phyloP scores from a whole-genome alignment of 2,329 filamentous ascomycete species.

The Paramyrothecium sp. region DNA sequence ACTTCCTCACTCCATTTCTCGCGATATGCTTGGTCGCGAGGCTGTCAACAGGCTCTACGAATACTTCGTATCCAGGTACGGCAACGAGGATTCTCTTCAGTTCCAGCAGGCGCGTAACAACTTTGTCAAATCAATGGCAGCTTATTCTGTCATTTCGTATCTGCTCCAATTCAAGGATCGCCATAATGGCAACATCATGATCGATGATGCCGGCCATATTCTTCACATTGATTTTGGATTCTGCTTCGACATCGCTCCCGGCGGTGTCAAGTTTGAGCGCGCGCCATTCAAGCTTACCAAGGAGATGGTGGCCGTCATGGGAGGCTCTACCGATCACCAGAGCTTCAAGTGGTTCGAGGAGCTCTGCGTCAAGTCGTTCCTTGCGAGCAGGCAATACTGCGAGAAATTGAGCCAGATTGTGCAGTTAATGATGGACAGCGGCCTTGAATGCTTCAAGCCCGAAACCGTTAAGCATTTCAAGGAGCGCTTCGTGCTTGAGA shows the following conservation, averaged over 20 bases:
- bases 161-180: slow-evolving; percentile 98
- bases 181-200: slow-evolving; percentile 99
- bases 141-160: slow-evolving; percentile 96
- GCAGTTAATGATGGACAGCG: slow-evolving; percentile 91
- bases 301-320: slow-evolving; percentile 99
- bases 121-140: slow-evolving; percentile 99
- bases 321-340: slow-evolving; percentile 79
- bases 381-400: slow-evolving; percentile 81
- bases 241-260: slow-evolving; percentile 98
- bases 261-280: slow-evolving; percentile 95
- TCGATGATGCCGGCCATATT: slow-evolving; percentile 95
- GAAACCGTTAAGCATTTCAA: slow-evolving; percentile 91
- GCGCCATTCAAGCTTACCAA: slow-evolving; percentile 97
- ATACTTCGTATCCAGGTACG: slow-evolving; percentile 97
- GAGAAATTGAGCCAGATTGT: slow-evolving; percentile 91
- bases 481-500: slow-evolving; percentile 89
- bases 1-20: slow-evolving; percentile 93
- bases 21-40: slow-evolving; percentile 97
- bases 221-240: slow-evolving; percentile 99
- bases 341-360: slow-evolving; percentile 96
- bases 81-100: slow-evolving; percentile 88
- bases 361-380: slow-evolving; percentile 90
- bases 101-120: slow-evolving; percentile 96
- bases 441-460: slow-evolving; percentile 95
- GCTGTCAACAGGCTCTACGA: slow-evolving; percentile 98